Conservation (phyloP, 2,329 filamentous ascomycete species). For the Pseudogymnoascus pannorum region DNA sequence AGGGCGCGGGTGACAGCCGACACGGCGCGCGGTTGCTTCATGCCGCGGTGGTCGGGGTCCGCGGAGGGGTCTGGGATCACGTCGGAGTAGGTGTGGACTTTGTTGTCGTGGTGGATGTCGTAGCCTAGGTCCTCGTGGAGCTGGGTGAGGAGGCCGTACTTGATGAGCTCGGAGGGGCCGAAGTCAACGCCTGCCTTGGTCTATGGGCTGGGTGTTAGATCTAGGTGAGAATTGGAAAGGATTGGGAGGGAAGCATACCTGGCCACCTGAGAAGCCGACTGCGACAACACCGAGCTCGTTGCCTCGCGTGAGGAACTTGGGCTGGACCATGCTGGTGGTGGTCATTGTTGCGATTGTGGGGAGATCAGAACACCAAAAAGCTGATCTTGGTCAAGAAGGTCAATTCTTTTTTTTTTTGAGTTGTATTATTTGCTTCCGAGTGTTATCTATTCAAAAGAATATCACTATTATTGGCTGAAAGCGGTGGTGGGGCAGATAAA, state of each 20-base stretch:
- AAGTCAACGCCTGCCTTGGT: slow-evolving; percentile 88
- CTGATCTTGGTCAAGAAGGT: neutral
- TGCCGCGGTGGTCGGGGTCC: slow-evolving; percentile 77
- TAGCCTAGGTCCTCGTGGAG: slow-evolving; percentile 82
- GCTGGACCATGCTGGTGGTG: slow-evolving; percentile 28
- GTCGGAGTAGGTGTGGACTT: slow-evolving; percentile 75
- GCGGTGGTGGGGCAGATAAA: neutral
- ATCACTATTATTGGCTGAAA: neutral
- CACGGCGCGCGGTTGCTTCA: slow-evolving; percentile 89
- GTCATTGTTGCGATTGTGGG: slow-evolving; percentile 21
- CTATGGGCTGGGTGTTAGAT: slow-evolving; percentile 36
- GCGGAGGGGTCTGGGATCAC: slow-evolving; percentile 60
- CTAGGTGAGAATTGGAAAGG: neutral
- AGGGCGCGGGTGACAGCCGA: slow-evolving; percentile 78
- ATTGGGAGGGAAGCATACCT: slow-evolving; percentile 50
- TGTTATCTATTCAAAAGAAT: neutral
- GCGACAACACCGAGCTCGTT: slow-evolving; percentile 85
- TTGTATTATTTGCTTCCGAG: neutral
- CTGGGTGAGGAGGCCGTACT: slow-evolving; percentile 77
- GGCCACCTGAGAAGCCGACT: slow-evolving; percentile 92
- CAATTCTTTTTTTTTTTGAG: neutral
- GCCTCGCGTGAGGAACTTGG: slow-evolving; percentile 70
- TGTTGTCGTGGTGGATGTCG: slow-evolving; percentile 74
- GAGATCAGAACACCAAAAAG: neutral
- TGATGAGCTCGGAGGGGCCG: slow-evolving; percentile 80